Evolutionary conservation across 108 stramenopile genomes (phyloP), one percentile per base, ranked within the genome.

Genomic region (Skeletonema marinoi): DNA sequence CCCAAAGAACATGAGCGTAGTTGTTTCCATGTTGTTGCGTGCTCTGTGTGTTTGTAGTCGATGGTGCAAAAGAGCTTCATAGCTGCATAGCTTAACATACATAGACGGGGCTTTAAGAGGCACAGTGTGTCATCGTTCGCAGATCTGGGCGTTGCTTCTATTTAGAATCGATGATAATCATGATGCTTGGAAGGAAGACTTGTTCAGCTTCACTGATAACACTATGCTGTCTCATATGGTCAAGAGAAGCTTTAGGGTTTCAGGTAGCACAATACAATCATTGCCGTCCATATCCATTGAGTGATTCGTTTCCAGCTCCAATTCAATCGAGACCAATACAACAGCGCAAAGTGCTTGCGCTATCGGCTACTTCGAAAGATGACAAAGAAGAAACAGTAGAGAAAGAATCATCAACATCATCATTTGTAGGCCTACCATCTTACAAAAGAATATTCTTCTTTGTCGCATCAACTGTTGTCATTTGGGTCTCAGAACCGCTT

Each of bases 401-500:
- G 9, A 56, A 25, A 10, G 54, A 56, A 50, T 71, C 54, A 62
- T 39, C 29, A 2, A 67, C 66, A 1, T 51, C 74, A 13, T 75
- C 75, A 68, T 72, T 82, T 46, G 71, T 77, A 36, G 81, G 81
- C 11, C 69, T 93, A 29, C 92, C 94, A 41, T 85, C 91, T 33
- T 92, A 89, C 70, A 68, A 70, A 56, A 73, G 68, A 66, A 72
- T 96, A 3, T 31, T 91, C 5, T 60, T 84, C 42, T 96, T 93
- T 70, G 83, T 82, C 3, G 71, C 81, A 7, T 89, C 92, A 21
- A 96, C 92, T 5, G 81, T 90, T 41, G 64, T 92, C 13, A 93
- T 96, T 70, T 97, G 96, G 96, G 72, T 98, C 2, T 88, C 90
- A 19, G 93, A 96, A 71, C 97, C 98, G 1, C 81, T 98, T 3